A percentile compares a stretch with the other conserved stretches of the same genome.
These are phyloP conservation scores for Fomitopsis palustris DNA, from an alignment of 1,284 basidiomycete species.

Conservation along the genomic window DNA sequence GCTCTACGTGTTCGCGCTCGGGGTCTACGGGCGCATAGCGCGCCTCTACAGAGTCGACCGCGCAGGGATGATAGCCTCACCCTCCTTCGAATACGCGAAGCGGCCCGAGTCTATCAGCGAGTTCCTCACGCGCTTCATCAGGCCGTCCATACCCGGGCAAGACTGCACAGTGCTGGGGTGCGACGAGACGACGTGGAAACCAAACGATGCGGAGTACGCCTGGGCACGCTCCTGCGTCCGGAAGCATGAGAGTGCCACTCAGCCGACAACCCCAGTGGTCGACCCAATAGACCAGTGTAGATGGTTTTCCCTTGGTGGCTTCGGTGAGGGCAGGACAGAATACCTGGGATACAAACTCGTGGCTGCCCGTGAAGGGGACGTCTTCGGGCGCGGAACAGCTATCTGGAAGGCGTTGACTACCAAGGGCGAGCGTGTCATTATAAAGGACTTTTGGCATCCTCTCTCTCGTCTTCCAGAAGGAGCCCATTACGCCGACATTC, in stretches of 20 bases:
- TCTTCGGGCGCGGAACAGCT: conserved; percentile 7
- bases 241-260: neutral
- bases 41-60: conserved; percentile 17
- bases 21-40: conserved; percentile 12
- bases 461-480: neutral
- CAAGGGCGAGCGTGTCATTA: neutral
- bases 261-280: neutral
- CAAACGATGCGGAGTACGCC: conserved; percentile 1
- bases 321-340: neutral
- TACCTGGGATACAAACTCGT: conserved; percentile 9
- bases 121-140: conserved; percentile 15
- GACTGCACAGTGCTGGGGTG: conserved; percentile 5
- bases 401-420: conserved; percentile 1
- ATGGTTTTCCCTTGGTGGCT: neutral
- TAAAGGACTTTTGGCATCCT: neutral
- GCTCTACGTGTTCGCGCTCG: conserved; percentile 9
- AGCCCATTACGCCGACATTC: neutral
- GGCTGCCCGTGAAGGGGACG: conserved; percentile 4
- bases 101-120: conserved; percentile 5
- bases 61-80: conserved; percentile 5
- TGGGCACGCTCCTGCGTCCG: neutral
- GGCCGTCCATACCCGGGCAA: conserved; percentile 5
- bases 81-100: conserved; percentile 5
- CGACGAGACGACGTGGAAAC: conserved; percentile 5
- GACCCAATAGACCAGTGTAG: neutral